Conservation (phyloP, 345 rosid genomes). For the Litchi chinensis region DNA sequence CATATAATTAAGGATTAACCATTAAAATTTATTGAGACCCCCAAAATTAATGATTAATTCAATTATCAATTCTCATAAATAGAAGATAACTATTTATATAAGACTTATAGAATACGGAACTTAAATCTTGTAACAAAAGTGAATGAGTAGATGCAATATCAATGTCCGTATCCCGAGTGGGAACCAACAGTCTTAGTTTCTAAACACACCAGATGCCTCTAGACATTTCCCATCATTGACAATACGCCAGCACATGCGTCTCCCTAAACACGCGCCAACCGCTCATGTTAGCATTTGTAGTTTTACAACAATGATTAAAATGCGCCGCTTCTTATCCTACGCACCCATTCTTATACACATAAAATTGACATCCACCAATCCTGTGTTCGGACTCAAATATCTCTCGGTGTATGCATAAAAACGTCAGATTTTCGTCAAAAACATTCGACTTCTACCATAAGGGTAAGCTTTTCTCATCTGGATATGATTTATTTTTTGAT, state of each 20-base stretch:
- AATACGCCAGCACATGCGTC: conserved; percentile 16
- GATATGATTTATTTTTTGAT: conserved; percentile 8
- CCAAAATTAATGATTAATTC: too few relatives aligned
- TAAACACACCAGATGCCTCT: neutral
- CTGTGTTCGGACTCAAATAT: neutral
- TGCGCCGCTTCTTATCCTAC: conserved; percentile 25
- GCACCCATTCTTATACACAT: conserved; percentile 15
- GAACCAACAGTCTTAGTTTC: neutral
- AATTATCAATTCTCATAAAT: too few relatives aligned
- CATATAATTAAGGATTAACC: too few relatives aligned
- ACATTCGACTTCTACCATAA: neutral
- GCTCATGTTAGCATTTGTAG: neutral
- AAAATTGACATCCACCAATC: neutral
- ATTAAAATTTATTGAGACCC: too few relatives aligned
- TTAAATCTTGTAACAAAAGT: too few relatives aligned
- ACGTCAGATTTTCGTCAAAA: neutral
- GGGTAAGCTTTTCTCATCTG: conserved; percentile 14
- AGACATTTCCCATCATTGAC: neutral
- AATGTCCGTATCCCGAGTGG: neutral
- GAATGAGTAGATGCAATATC: too few relatives aligned
- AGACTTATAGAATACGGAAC: too few relatives aligned
- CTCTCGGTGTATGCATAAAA: too few relatives aligned
- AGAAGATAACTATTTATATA: too few relatives aligned
- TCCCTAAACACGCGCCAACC: neutral
- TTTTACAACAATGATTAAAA: neutral